These are phyloP conservation scores for Arachis stenosperma DNA, from an alignment of 306 rosid genomes.

Conservation along the genomic window DNA sequence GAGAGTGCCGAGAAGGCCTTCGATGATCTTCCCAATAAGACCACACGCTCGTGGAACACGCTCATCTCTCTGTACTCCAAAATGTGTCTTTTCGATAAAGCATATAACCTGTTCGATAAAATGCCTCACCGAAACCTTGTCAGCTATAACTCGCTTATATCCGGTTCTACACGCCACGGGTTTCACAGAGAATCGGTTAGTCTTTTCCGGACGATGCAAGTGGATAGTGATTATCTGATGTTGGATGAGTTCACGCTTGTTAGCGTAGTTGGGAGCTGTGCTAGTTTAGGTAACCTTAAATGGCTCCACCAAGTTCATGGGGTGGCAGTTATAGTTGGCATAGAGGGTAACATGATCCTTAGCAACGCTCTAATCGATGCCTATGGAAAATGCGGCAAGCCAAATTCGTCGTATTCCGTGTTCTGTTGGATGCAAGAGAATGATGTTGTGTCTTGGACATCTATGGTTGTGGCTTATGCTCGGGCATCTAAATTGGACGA, in stretches of 20 bases:
- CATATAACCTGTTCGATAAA: slow-evolving; percentile 46
- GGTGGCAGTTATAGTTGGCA: slow-evolving; percentile 52
- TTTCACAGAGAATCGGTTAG: slow-evolving; percentile 43
- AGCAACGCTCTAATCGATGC: slow-evolving; percentile 61
- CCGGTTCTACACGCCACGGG: slow-evolving; percentile 50
- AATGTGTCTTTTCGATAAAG: slow-evolving; percentile 41
- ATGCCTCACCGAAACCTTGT: slow-evolving; percentile 58
- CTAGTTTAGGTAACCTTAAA: slow-evolving; percentile 47
- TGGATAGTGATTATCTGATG: slow-evolving; percentile 32
- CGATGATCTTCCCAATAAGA: slow-evolving; percentile 55
- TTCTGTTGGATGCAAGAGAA: slow-evolving; percentile 54
- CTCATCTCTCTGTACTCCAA: slow-evolving; percentile 45
- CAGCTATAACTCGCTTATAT: slow-evolving; percentile 58
- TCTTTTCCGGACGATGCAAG: slow-evolving; percentile 46
- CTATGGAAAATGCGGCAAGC: slow-evolving; percentile 64
- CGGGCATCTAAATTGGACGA: slow-evolving; percentile 50
- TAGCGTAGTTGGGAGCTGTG: slow-evolving; percentile 57
- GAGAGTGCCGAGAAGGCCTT: slow-evolving; percentile 49
- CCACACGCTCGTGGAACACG: slow-evolving; percentile 63
- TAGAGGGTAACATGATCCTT: slow-evolving; percentile 48
- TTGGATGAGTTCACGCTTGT: slow-evolving; percentile 60
- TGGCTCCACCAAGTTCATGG: slow-evolving; percentile 62
- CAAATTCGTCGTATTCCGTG: slow-evolving; percentile 41
- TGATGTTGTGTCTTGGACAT: slow-evolving; percentile 66
- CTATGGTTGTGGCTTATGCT: slow-evolving; percentile 52